These are phyloP conservation scores for Pseudogymnoascus sp. DNA, from an alignment of 2,329 filamentous ascomycete genomes.

Conservation along the genomic window DNA sequence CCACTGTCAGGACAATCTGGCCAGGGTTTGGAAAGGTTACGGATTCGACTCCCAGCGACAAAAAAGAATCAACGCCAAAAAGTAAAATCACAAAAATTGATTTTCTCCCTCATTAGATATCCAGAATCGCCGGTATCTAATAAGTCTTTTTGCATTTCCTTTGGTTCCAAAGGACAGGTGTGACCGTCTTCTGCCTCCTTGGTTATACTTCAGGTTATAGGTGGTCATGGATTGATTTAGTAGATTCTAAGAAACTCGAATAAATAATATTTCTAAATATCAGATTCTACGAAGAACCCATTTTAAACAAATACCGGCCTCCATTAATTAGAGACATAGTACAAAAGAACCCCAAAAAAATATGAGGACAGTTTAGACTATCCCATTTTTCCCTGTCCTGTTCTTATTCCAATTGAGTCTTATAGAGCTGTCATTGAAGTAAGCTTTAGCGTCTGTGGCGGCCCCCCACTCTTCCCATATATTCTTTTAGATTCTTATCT, in stretches of 20 bases:
- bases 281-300: not conserved
- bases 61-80: not conserved
- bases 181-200: not conserved
- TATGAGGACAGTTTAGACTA: not conserved
- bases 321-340: not conserved
- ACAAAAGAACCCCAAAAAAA: not conserved
- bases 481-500: not conserved
- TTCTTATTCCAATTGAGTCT: not conserved
- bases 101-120: constrained; percentile 8
- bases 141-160: not conserved
- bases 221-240: not conserved
- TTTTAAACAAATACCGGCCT: not conserved
- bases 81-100: constrained; percentile 1
- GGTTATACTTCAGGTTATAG: not conserved
- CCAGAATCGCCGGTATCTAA: not conserved
- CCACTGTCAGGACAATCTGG: constrained; percentile 3
- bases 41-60: not conserved
- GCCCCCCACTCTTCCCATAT: not conserved
- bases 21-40: not conserved
- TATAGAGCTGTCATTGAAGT: not conserved
- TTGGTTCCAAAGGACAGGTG: not conserved
- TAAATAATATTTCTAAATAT: not conserved
- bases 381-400: not conserved
- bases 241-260: not conserved
- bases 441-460: not conserved